These are phyloP conservation scores for Infundibulicybe gibba DNA, from an alignment of 768 basidiomycete species.

Conservation along the genomic window DNA sequence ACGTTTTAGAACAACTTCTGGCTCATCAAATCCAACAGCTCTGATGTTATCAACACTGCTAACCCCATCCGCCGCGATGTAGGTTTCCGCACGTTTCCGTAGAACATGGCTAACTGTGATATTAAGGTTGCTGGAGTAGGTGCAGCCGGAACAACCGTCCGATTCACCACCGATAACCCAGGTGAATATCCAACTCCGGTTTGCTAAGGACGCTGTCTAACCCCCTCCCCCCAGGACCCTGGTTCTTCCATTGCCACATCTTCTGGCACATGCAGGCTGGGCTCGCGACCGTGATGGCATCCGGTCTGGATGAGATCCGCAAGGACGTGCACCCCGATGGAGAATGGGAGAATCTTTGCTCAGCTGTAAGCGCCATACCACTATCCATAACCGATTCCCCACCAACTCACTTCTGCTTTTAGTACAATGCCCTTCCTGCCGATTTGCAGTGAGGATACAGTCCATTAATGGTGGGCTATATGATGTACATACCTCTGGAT, in stretches of 20 bases:
- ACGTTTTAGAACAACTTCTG: too few species aligned
- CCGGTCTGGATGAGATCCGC: conserved; percentile 5
- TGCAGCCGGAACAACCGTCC: conserved; percentile 10
- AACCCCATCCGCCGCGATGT: conserved; percentile 29
- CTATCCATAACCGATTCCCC: too few species aligned
- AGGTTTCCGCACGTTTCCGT: too few species aligned
- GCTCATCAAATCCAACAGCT: too few species aligned
- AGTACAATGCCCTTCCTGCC: too few species aligned
- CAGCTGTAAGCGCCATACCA: neutral
- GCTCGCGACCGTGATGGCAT: conserved; percentile 32
- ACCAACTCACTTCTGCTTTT: too few species aligned
- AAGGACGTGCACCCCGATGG: conserved; percentile 4
- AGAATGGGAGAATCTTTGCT: conserved; percentile 14
- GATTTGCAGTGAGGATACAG: too few species aligned
- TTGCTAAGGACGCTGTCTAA: too few species aligned
- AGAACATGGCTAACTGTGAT: too few species aligned
- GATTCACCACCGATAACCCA: conserved; percentile 7
- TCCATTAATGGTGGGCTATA: too few species aligned
- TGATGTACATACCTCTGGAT: too few species aligned
- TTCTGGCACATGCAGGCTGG: conserved; percentile 40
- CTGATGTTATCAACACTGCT: neutral
- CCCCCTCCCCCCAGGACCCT: conserved; percentile 8
- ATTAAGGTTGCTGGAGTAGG: conserved; percentile 4
- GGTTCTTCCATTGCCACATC: conserved; percentile 25
- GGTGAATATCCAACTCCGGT: neutral